Evolutionary conservation across 2,329 filamentous ascomycete genomes (phyloP).

Genomic region (Fusarium keratoplasticum): DNA sequence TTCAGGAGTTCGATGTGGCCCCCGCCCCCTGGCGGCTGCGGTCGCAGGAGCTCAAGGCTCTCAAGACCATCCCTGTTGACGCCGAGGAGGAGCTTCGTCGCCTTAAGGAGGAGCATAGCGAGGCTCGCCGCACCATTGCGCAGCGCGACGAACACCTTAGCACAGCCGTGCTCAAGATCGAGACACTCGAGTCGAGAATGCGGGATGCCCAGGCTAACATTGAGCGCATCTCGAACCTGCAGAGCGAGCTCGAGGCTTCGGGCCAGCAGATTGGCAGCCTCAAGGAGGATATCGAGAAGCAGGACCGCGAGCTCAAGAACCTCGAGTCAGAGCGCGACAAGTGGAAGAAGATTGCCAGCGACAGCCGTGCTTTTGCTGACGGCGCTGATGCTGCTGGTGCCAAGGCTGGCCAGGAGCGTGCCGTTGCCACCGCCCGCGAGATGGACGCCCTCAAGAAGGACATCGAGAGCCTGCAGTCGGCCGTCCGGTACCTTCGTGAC

Average conservation of each 20-base stretch:
- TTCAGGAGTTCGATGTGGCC: constrained; percentile 81
- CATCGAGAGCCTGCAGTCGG: constrained; percentile 72
- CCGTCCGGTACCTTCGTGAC: constrained; percentile 75
- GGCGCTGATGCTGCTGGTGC: constrained; percentile 62
- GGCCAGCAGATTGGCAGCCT: constrained; percentile 64
- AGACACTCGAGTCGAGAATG: constrained; percentile 90
- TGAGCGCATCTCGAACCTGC: constrained; percentile 73
- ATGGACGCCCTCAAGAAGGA: constrained; percentile 79
- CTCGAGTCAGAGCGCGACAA: constrained; percentile 75
- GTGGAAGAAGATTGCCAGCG: constrained; percentile 77
- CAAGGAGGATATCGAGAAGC: constrained; percentile 73
- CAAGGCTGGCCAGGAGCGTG: constrained; percentile 72
- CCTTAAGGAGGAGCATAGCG: constrained; percentile 82
- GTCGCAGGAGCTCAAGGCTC: constrained; percentile 83
- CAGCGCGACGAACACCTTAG: constrained; percentile 85
- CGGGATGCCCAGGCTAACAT: constrained; percentile 84
- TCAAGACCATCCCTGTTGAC: constrained; percentile 83
- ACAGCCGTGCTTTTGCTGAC: constrained; percentile 67
- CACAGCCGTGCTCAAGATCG: constrained; percentile 90
- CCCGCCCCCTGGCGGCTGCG: constrained; percentile 86
- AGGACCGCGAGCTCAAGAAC: constrained; percentile 73
- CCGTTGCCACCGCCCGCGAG: constrained; percentile 77
- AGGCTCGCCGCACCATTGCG: constrained; percentile 77
- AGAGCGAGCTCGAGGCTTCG: constrained; percentile 67
- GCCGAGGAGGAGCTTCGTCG: constrained; percentile 86